These are phyloP conservation scores for Candida orba DNA, from an alignment of 805 yeast species.

Conservation along the genomic window DNA sequence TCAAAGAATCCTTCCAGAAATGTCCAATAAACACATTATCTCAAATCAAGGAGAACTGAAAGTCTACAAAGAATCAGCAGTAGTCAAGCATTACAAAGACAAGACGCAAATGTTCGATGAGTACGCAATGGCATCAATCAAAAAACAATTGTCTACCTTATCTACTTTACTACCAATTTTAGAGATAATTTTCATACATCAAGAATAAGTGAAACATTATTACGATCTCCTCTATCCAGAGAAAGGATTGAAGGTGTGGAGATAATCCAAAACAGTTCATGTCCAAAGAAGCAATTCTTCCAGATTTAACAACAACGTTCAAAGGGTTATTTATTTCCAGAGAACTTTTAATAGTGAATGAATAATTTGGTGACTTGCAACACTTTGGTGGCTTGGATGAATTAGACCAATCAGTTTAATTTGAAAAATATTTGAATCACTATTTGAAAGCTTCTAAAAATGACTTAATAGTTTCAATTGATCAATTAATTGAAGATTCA, in stretches of 20 bases:
- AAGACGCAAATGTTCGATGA: constrained; percentile 11
- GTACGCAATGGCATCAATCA: not conserved
- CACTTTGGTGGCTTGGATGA: constrained; percentile 8
- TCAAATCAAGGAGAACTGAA: constrained; percentile 20
- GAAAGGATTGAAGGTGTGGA: constrained; percentile 21
- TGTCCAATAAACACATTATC: not conserved
- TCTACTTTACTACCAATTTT: not conserved
- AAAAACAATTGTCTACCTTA: too few species aligned
- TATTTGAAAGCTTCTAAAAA: constrained; percentile 17
- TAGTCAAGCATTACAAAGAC: constrained; percentile 12
- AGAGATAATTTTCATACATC: not conserved
- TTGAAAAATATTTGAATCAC: constrained; percentile 20
- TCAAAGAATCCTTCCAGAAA: constrained; percentile 1
- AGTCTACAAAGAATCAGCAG: constrained; percentile 19
- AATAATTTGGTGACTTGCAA: too few species aligned
- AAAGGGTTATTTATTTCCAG: constrained; percentile 21
- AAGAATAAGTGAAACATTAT: not conserved
- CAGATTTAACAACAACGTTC: constrained; percentile 13
- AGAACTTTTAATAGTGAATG: constrained; percentile 18
- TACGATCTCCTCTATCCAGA: constrained; percentile 19
- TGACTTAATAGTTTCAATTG: constrained; percentile 19
- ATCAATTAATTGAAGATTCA: constrained; percentile 21
- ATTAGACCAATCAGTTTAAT: constrained; percentile 6
- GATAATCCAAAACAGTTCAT: constrained; percentile 5
- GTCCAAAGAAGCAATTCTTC: not conserved